Conservation (phyloP, 306 rosid species). For the Prunus mume region DNA sequence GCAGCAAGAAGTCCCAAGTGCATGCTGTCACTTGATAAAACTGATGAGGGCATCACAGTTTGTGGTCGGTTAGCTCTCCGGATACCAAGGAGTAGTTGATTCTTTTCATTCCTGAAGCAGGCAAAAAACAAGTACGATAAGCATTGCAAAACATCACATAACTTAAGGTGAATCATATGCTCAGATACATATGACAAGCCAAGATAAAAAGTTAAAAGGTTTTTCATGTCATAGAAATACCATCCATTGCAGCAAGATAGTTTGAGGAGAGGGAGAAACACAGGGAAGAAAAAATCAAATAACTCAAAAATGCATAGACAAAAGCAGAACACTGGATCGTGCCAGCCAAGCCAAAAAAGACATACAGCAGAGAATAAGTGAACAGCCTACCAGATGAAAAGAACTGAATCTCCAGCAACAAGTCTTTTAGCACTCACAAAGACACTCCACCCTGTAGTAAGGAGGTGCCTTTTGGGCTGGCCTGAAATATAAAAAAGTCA, state of each 20-base stretch:
- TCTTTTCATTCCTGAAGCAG: constrained; percentile 79
- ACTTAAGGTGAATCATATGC: not conserved
- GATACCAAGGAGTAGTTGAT: constrained; percentile 89
- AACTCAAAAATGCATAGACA: not conserved
- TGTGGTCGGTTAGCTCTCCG: constrained; percentile 91
- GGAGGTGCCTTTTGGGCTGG: constrained; percentile 98
- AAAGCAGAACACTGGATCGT: not conserved
- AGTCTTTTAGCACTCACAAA: constrained; percentile 97
- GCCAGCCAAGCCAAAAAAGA: not conserved
- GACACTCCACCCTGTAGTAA: constrained; percentile 99
- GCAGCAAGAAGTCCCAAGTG: constrained; percentile 99
- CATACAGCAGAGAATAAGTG: constrained; percentile 10
- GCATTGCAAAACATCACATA: not conserved
- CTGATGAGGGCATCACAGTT: constrained; percentile 97
- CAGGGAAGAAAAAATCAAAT: not conserved
- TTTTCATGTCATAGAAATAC: not conserved
- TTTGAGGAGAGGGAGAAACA: not conserved
- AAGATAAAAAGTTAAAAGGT: too few species aligned
- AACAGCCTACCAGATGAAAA: constrained; percentile 80
- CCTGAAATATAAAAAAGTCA: constrained; percentile 46
- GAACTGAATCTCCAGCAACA: constrained; percentile 95
- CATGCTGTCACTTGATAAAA: constrained; percentile 98
- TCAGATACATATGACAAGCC: not conserved
- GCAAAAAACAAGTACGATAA: not conserved
- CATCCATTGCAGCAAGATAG: not conserved